These are phyloP conservation scores for Spirogloea muscicola DNA, from an alignment of 139 green algal species.

Conservation along the genomic window DNA sequence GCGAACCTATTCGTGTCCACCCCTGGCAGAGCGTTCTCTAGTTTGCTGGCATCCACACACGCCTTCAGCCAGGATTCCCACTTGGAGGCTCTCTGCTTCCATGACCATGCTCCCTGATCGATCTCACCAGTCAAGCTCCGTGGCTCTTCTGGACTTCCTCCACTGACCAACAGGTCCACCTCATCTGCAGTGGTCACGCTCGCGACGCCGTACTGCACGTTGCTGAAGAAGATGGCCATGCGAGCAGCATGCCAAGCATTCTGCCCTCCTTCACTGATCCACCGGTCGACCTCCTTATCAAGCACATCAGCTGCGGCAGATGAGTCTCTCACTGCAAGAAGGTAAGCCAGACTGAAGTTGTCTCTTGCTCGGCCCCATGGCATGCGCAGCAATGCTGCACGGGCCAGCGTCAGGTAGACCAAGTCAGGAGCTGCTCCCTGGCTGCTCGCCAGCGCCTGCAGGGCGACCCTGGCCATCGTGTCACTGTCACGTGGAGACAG, in stretches of 20 bases:
- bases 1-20: conserved; percentile 9
- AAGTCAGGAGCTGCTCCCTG: conserved; percentile 15
- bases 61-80: not conserved
- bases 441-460: conserved; percentile 20
- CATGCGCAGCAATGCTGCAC: not conserved
- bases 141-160: no score
- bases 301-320: not conserved
- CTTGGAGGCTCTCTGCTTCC: not conserved
- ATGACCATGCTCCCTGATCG: not conserved
- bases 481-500: not conserved
- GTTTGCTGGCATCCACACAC: conserved; percentile 11
- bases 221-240: conserved; percentile 18
- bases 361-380: not conserved
- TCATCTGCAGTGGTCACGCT: not conserved
- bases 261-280: no score
- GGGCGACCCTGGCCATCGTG: not conserved
- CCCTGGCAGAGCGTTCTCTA: conserved; percentile 16
- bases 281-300: conserved; percentile 3
- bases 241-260: not conserved
- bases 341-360: conserved; percentile 16
- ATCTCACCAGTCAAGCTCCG: no score
- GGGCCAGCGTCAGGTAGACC: conserved; percentile 9
- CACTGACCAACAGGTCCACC: not conserved
- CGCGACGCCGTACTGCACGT: not conserved
- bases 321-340: conserved; percentile 5